Base-by-base conservation (phyloP, 495 filamentous ascomycete genomes). In the Platismatia glauca region DNA sequence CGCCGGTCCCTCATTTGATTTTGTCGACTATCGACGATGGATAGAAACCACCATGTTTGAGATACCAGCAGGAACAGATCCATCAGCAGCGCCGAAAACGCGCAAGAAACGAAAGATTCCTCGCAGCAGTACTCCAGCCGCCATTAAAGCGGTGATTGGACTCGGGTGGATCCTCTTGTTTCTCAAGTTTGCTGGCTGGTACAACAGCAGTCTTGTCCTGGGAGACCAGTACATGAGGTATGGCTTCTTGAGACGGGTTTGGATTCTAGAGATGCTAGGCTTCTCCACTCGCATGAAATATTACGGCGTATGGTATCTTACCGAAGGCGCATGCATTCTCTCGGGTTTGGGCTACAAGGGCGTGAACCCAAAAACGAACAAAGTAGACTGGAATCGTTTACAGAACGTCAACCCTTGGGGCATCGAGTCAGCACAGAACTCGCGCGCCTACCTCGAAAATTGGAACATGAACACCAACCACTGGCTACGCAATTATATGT, bases 401-500 rank as follows among this genome's bases (percentile, higher is more conserved):
- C 84, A 88, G 66, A 97, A 97, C 64, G 86, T 98, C 63, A 84
- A 87, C 63, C 89, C 93, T 0, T 84, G 84, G 80, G 80, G 81
- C 11, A 84, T 97, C 24, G 94, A 98, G 75, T 77, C 81, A 1
- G 95, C 95, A 2, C 91, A 97, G 73, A 98, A 97, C 71, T 86
- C 88, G 18, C 84, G 90, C 52, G 91, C 82, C 7, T 97, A 91
- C 66, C 79, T 98, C 13, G 93, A 86, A 56, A 86, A 80, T 70
- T 98, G 94, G 94, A 98, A 98, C 74, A 94, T 95, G 79, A 98
- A 98, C 74, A 97, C 94, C 22, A 98, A 96, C 73, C 84, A 89
- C 68, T 98, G 94, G 94, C 76, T 98, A 61, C 85, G 93, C 41
- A 96, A 97, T 71, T 97, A 96, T 70, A 79, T 98, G 64, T 98